Percentiles rank a stretch among this genome's conserved stretches.
Evolutionary conservation across 1,284 basidiomycete species (phyloP).

Genomic region (Inonotus hispidus): DNA sequence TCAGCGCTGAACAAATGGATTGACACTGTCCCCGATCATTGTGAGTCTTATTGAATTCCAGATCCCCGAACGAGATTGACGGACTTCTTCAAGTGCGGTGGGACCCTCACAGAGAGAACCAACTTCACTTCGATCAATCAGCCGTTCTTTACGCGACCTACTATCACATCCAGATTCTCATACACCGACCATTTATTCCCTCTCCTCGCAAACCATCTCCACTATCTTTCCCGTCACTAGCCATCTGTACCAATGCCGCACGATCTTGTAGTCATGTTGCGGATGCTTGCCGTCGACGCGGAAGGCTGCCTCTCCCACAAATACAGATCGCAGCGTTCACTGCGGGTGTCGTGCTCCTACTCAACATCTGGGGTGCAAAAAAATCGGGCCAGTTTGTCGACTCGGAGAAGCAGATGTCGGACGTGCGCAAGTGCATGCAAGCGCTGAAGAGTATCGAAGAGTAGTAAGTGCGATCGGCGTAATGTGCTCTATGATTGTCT

Average conservation of each 20-base stretch:
- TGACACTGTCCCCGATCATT: slow-evolving; percentile 62
- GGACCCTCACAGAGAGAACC: slow-evolving; percentile 62
- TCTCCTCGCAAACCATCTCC: slow-evolving; percentile 53
- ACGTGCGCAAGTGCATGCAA: slow-evolving; percentile 67
- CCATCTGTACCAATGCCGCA: slow-evolving; percentile 82
- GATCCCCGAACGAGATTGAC: not conserved
- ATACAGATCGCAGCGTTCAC: slow-evolving; percentile 51
- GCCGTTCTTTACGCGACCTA: slow-evolving; percentile 60
- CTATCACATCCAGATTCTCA: slow-evolving; percentile 71
- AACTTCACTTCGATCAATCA: slow-evolving; percentile 63
- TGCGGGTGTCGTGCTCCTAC: slow-evolving; percentile 60
- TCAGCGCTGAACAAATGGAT: slow-evolving; percentile 76
- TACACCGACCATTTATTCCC: slow-evolving; percentile 81
- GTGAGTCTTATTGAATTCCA: slow-evolving; percentile 32
- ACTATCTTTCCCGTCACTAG: slow-evolving; percentile 64
- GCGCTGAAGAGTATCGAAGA: slow-evolving; percentile 50
- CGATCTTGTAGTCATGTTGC: slow-evolving; percentile 72
- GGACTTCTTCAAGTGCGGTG: slow-evolving; percentile 48
- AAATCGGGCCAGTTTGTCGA: slow-evolving; percentile 50
- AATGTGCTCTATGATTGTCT: not conserved
- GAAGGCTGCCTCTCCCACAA: slow-evolving; percentile 30
- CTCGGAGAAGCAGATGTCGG: slow-evolving; percentile 57
- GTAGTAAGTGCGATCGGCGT: slow-evolving; percentile 29
- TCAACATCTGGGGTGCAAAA: slow-evolving; percentile 72
- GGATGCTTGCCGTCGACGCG: slow-evolving; percentile 44